Percentiles rank a stretch among this genome's conserved stretches.
Evolutionary conservation across 108 stramenopile species (phyloP).

Genomic region (Mediolabrus comicus): DNA sequence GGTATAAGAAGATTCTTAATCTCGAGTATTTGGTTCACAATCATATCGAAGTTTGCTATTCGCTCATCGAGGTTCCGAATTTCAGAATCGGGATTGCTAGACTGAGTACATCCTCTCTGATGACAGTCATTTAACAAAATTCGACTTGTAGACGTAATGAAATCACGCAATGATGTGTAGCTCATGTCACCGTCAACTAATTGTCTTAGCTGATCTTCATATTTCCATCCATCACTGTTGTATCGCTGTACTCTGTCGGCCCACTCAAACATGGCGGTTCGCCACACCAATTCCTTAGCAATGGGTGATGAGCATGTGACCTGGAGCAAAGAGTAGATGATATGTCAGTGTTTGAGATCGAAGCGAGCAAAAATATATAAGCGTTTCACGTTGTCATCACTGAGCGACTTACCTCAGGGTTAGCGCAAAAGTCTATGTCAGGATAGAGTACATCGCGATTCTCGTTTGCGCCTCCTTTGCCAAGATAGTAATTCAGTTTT

Average conservation of each 20-base stretch:
- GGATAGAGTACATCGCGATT: slow-evolving; percentile 22
- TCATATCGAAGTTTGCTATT: not conserved
- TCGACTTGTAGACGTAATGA: not conserved
- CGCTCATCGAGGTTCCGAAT: not conserved
- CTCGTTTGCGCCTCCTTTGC: slow-evolving; percentile 23
- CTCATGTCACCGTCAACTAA: not conserved
- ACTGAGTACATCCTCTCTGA: not conserved
- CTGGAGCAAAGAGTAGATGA: slow-evolving; percentile 10
- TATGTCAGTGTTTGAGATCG: too few species aligned
- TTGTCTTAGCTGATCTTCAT: slow-evolving; percentile 1
- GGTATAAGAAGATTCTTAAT: not conserved
- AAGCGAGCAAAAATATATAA: too few species aligned
- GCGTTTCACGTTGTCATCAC: too few species aligned
- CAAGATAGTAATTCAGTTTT: slow-evolving; percentile 31
- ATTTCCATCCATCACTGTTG: slow-evolving; percentile 8
- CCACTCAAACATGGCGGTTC: slow-evolving; percentile 38
- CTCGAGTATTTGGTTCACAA: not conserved
- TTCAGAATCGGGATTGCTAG: not conserved
- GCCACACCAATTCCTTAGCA: slow-evolving; percentile 20
- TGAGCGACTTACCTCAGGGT: not conserved
- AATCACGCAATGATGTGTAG: not conserved
- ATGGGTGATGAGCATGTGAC: slow-evolving; percentile 16
- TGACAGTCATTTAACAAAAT: not conserved
- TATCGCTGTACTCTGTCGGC: slow-evolving; percentile 21
- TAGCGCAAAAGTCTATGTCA: slow-evolving; percentile 22